Percentiles rank a stretch among this genome's conserved stretches.
phyloP scores from a whole-genome alignment of 805 yeast genomes.

The Starmerella bacillaris region DNA sequence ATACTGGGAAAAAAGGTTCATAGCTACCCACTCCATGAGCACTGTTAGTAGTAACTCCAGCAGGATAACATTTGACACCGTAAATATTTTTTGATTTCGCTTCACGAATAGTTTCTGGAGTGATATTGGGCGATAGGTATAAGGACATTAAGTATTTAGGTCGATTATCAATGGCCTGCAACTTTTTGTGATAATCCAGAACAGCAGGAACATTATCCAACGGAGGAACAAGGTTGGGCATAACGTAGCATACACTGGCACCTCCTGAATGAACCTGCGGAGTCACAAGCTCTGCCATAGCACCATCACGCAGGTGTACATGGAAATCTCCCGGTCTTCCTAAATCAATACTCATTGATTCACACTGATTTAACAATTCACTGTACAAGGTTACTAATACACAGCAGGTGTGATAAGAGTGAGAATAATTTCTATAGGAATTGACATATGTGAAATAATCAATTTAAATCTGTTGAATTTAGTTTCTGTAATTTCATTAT shows the following conservation, averaged over 20 bases:
- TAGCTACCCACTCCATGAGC: constrained; percentile 82
- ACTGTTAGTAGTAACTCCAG: constrained; percentile 98
- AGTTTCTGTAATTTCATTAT: no score
- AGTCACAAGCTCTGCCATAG: constrained; percentile 77
- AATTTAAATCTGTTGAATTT: no score
- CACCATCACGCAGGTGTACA: constrained; percentile 87
- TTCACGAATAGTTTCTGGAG: constrained; percentile 66
- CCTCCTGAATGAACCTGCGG: constrained; percentile 90
- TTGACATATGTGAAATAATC: no score
- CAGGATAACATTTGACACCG: constrained; percentile 95
- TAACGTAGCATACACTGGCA: constrained; percentile 71
- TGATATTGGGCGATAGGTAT: constrained; percentile 57
- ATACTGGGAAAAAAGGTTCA: constrained; percentile 70
- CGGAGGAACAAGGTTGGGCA: constrained; percentile 96
- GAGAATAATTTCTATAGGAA: no score
- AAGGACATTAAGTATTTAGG: constrained; percentile 86
- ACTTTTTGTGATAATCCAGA: constrained; percentile 42
- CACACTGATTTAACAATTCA: no score
- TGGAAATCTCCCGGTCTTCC: constrained; percentile 54
- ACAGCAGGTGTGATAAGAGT: no score
- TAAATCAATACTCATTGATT: no score
- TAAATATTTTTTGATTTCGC: constrained; percentile 57
- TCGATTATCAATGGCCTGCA: constrained; percentile 52
- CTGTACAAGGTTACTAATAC: no score
- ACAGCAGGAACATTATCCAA: constrained; percentile 60